A percentile compares a stretch with the other conserved stretches of the same genome.
These are phyloP conservation scores for Solanum etuberosum DNA, from an alignment of 257 asterid genomes.

Conservation along the genomic window DNA sequence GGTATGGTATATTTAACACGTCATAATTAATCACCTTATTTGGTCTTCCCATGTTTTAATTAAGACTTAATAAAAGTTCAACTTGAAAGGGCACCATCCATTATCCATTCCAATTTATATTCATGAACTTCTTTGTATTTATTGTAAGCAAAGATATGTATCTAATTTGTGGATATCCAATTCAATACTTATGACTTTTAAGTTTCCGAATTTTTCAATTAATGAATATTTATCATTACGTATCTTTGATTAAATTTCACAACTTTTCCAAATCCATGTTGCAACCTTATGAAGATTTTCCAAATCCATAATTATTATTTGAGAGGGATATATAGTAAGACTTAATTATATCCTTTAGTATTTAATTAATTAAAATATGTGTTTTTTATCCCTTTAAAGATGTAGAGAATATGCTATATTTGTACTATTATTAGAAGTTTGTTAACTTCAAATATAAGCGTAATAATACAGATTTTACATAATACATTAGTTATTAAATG, in stretches of 20 bases:
- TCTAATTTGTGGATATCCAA: neutral
- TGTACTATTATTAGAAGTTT: neutral
- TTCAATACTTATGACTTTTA: neutral
- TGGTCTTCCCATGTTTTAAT: neutral
- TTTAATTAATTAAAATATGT: neutral
- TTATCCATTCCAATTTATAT: neutral
- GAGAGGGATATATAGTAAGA: neutral
- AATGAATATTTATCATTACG: neutral
- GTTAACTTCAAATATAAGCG: neutral
- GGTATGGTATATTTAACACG: neutral
- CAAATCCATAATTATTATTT: neutral
- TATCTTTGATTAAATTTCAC: neutral
- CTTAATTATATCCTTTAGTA: neutral
- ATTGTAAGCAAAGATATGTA: neutral
- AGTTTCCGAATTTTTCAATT: neutral
- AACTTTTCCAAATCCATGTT: neutral
- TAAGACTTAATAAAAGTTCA: neutral
- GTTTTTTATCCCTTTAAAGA: neutral
- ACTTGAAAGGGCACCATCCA: neutral
- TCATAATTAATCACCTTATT: neutral
- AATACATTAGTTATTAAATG: neutral
- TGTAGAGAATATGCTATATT: neutral
- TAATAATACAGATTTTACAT: neutral
- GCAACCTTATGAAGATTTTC: neutral
- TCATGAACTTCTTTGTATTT: neutral